Evolutionary conservation across 2,329 filamentous ascomycete genomes (phyloP).

Genomic region (Xylaria sp.): DNA sequence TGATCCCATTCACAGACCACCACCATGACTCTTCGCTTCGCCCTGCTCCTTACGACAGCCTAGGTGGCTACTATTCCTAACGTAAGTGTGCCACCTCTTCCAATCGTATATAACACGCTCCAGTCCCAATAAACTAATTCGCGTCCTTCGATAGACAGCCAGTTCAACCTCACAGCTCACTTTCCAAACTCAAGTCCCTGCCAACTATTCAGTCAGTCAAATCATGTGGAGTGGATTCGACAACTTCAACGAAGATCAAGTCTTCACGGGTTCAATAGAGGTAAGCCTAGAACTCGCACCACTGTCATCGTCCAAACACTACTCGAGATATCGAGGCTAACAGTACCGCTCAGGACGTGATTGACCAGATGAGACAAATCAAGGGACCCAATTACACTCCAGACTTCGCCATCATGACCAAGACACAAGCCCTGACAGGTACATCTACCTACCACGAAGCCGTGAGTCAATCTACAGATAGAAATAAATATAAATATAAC

Average conservation of each 20-base stretch:
- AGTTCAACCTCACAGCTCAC: background rate
- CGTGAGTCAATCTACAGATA: conserved; percentile 6
- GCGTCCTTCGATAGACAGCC: background rate
- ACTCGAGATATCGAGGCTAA: background rate
- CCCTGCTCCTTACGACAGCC: background rate
- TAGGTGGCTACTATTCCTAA: conserved; percentile 1
- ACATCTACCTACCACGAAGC: background rate
- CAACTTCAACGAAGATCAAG: conserved; percentile 18
- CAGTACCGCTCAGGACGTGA: conserved; percentile 6
- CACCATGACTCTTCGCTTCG: background rate
- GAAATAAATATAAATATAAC: no score
- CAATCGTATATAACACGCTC: no score
- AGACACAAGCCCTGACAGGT: background rate
- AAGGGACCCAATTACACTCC: conserved; percentile 25
- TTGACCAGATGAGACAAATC: conserved; percentile 27
- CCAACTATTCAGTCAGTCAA: conserved; percentile 6
- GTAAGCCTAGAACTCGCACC: background rate
- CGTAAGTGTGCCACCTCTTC: background rate
- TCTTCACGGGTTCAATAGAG: conserved; percentile 30
- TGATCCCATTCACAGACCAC: conserved; percentile 52
- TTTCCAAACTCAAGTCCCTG: background rate
- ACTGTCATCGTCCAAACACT: background rate
- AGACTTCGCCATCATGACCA: conserved; percentile 7
- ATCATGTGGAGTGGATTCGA: conserved; percentile 30
- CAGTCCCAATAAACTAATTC: background rate